Evolutionary conservation across 202 grass and related monocot species (phyloP), one percentile per base, ranked within the genome.

Genomic region (Setaria italica): DNA sequence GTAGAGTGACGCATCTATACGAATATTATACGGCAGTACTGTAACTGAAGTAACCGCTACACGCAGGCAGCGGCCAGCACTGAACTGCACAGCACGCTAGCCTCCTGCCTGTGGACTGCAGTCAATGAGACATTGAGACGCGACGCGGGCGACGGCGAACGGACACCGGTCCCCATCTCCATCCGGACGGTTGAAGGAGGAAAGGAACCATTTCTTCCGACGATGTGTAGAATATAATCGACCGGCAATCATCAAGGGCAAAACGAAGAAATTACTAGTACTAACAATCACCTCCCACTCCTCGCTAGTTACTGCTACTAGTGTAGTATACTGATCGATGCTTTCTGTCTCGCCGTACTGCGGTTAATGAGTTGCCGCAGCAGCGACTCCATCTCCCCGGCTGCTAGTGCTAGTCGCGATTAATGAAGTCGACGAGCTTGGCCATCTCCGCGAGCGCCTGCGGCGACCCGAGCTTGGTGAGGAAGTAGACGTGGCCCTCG

Each of bases 401-500:
- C 29, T 6, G 60, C 3, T 43, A 43, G 1, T 6, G 78, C 85
- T 91, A 90, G 77, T 81, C 64, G 79, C 83, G 82, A 79, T 95
- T 89, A 72, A 95, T 92, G 88, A 95, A 95, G 67, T 56, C 71
- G 51, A 82, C 88, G 53, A 95, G 58, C 33, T 89, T 92, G 81
- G 88, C 88, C 90, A 95, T 92, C 90, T 92, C 88, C 56, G 86
- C 86, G 53, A 90, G 49, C n/a, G 91, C 89, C 68, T 95, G 83
- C 21, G 90, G 89, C 14, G 82, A 80, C 62, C 83, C 62, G 13
- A 89, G 63, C 80, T 98, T 92, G 55, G 85, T 77, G 74, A 95
- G 74, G 72, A 95, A 94, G 83, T 93, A 98, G 16, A 82, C 85
- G 88, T 98, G 93, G 0, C 81, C 87, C 85, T 95, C 91, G 66